These are phyloP conservation scores for Pelargonium nanum DNA, from an alignment of 345 rosid species.

Conservation along the genomic window DNA sequence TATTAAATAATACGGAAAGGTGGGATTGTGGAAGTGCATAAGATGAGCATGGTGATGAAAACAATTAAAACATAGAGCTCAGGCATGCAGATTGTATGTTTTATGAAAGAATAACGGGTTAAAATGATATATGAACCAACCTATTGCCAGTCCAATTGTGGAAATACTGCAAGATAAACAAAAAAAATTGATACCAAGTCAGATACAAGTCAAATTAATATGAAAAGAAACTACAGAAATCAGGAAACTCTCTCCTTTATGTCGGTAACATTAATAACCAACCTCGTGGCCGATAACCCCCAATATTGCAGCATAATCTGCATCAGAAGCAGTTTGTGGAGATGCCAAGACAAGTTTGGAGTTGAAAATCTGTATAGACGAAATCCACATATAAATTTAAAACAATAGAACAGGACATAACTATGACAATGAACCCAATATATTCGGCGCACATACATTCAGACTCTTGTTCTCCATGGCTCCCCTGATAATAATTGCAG, in stretches of 20 bases:
- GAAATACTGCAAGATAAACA: slow-evolving; percentile 64
- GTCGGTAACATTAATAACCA: slow-evolving; percentile 14
- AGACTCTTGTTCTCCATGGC: slow-evolving; percentile 99
- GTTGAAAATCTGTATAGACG: slow-evolving; percentile 68
- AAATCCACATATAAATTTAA: slow-evolving; percentile 14
- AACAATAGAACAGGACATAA: slow-evolving; percentile 1
- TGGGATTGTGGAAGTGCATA: no score
- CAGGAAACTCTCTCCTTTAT: background rate
- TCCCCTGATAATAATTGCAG: slow-evolving; percentile 53
- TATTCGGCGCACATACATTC: slow-evolving; percentile 43
- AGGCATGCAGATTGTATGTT: background rate
- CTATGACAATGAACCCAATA: background rate
- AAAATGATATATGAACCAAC: slow-evolving; percentile 28
- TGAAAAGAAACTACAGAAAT: background rate
- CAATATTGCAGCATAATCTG: slow-evolving; percentile 89
- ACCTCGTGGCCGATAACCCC: slow-evolving; percentile 99
- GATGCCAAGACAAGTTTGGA: slow-evolving; percentile 98
- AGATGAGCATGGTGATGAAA: no score
- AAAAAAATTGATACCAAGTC: slow-evolving; percentile 13
- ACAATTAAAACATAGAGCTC: background rate
- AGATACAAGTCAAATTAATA: slow-evolving; percentile 10
- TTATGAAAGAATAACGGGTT: slow-evolving; percentile 1
- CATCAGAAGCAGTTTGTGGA: slow-evolving; percentile 94
- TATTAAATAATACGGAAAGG: no score
- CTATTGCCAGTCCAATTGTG: slow-evolving; percentile 99